These are phyloP conservation scores for Phycomyces nitens DNA, from an alignment of 192 early-diverging fungal species.

Conservation along the genomic window DNA sequence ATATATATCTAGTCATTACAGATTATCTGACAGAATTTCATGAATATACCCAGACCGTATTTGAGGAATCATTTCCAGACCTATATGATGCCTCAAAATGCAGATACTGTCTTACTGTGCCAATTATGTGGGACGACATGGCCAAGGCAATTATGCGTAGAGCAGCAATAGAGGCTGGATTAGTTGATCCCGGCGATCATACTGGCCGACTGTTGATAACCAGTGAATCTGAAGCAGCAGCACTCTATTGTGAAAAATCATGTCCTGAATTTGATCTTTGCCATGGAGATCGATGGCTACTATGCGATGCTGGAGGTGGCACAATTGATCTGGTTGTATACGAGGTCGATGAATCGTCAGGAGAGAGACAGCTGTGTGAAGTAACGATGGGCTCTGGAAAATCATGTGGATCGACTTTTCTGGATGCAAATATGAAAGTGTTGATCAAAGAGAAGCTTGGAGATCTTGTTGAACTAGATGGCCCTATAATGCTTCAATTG, in stretches of 20 bases:
- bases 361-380: slow-evolving; percentile 37
- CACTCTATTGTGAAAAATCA: slow-evolving; percentile 46
- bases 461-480: slow-evolving; percentile 24
- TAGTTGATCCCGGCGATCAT: slow-evolving; percentile 39
- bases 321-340: slow-evolving; percentile 52
- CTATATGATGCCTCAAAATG: too few relatives aligned
- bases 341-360: slow-evolving; percentile 28
- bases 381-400: slow-evolving; percentile 52
- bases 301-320: slow-evolving; percentile 54
- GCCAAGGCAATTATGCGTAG: slow-evolving; percentile 47
- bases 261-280: slow-evolving; percentile 41
- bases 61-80: too few relatives aligned
- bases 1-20: too few relatives aligned
- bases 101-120: slow-evolving; percentile 45
- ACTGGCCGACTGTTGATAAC: slow-evolving; percentile 37
- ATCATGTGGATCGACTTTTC: slow-evolving; percentile 45
- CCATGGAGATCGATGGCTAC: slow-evolving; percentile 44
- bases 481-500: slow-evolving; percentile 16
- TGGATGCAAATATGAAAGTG: slow-evolving; percentile 45
- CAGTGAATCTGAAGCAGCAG: slow-evolving; percentile 43
- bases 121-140: slow-evolving; percentile 48
- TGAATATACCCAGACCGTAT: too few relatives aligned
- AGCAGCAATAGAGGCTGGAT: slow-evolving; percentile 43
- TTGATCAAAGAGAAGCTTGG: slow-evolving; percentile 42
- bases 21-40: too few relatives aligned